A percentile compares a stretch with the other conserved stretches of the same genome.
Conservation (phyloP, 2,329 filamentous ascomycete species). For the Botrytis cinerea region DNA sequence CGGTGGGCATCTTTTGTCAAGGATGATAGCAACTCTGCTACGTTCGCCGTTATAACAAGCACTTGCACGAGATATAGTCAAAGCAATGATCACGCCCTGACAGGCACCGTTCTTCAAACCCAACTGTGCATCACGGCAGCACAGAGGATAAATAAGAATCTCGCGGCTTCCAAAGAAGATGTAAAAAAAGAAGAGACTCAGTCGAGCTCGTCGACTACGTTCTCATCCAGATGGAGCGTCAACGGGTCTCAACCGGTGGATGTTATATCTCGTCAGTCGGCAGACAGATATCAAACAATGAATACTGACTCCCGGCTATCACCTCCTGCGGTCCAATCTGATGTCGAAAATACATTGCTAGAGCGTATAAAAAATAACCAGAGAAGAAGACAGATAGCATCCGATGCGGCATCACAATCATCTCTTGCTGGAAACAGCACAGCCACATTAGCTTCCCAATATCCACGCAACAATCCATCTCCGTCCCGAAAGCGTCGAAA, state of each 20-base stretch:
- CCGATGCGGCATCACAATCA: background rate
- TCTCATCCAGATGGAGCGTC: background rate
- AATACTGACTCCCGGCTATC: background rate
- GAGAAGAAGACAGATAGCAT: background rate
- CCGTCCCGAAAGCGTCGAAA: background rate
- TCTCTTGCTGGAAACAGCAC: background rate
- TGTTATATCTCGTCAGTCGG: background rate
- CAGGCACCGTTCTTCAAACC: background rate
- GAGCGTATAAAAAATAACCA: background rate
- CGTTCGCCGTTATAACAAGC: background rate
- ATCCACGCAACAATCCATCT: background rate
- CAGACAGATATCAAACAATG: background rate
- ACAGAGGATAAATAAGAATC: background rate
- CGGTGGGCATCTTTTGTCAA: background rate
- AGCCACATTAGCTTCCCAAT: background rate
- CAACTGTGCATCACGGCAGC: background rate
- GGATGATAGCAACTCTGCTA: background rate
- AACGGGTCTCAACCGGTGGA: background rate
- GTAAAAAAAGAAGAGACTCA: too few species aligned
- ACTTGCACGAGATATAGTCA: background rate
- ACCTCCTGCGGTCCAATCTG: background rate
- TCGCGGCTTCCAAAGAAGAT: background rate
- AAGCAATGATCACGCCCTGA: background rate
- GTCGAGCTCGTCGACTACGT: background rate
- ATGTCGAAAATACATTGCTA: background rate